phyloP scores from a whole-genome alignment of 345 rosid species.

The Bruguiera gymnorhiza region DNA sequence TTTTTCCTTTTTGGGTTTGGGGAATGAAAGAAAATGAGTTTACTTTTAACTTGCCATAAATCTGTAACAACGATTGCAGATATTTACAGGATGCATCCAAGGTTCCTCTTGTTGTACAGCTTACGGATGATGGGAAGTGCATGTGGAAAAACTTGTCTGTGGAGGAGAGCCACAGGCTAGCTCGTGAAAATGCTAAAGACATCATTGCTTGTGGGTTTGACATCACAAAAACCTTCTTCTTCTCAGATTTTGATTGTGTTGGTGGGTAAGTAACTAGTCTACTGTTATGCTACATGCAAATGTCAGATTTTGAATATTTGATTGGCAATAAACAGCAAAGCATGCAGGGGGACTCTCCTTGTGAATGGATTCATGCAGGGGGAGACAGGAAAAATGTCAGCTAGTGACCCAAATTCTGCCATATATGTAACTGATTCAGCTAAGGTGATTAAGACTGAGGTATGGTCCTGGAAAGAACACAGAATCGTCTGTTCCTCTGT shows the following conservation, averaged over 20 bases:
- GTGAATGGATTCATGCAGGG: slow-evolving; percentile 49
- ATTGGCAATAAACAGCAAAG: too few relatives aligned
- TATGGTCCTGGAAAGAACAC: slow-evolving; percentile 19
- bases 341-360: background rate
- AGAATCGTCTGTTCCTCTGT: background rate
- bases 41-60: background rate
- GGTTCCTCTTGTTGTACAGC: slow-evolving; percentile 83
- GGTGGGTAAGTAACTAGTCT: slow-evolving; percentile 60
- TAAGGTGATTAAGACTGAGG: slow-evolving; percentile 74
- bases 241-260: slow-evolving; percentile 83
- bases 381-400: slow-evolving; percentile 92
- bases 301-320: too few relatives aligned
- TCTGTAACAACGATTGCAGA: slow-evolving; percentile 27
- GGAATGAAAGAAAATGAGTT: background rate
- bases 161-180: slow-evolving; percentile 87
- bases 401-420: slow-evolving; percentile 95
- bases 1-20: background rate
- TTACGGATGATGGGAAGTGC: slow-evolving; percentile 82
- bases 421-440: slow-evolving; percentile 85
- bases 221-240: slow-evolving; percentile 72
- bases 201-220: slow-evolving; percentile 97
- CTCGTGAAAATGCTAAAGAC: slow-evolving; percentile 90
- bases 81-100: slow-evolving; percentile 78
- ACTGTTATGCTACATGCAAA: background rate
- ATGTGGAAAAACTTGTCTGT: slow-evolving; percentile 85